phyloP scores from a whole-genome alignment of 768 basidiomycete species.

The Pisolithus orientalis region DNA sequence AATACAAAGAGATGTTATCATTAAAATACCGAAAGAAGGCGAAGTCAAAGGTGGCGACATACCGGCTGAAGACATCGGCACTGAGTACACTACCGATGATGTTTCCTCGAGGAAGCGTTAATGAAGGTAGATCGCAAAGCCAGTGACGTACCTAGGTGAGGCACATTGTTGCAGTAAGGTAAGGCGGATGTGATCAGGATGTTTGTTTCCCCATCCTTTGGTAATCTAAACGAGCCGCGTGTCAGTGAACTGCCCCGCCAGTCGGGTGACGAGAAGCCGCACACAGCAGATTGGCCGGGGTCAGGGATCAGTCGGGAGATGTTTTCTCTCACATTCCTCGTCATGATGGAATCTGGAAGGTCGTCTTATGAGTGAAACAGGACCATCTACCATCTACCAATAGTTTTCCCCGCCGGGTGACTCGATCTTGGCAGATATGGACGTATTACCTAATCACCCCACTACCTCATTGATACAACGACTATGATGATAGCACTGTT shows the following conservation, averaged over 20 bases:
- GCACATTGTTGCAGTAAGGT: conserved; percentile 96
- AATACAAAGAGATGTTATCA: not conserved
- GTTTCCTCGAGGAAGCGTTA: conserved; percentile 45
- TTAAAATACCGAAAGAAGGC: conserved; percentile 1
- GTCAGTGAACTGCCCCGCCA: not conserved
- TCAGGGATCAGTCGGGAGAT: conserved; percentile 45
- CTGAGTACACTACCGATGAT: conserved; percentile 95
- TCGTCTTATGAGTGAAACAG: too few relatives aligned
- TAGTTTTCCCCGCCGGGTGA: too few relatives aligned
- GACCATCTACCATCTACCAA: too few relatives aligned
- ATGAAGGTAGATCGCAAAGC: conserved; percentile 5
- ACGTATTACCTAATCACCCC: too few relatives aligned
- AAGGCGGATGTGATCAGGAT: conserved; percentile 91
- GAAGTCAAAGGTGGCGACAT: conserved; percentile 23
- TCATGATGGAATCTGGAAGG: conserved; percentile 28
- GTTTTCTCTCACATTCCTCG: conserved; percentile 49
- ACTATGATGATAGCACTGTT: too few relatives aligned
- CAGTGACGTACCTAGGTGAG: conserved; percentile 71
- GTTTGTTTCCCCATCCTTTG: conserved; percentile 82
- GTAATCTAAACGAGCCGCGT: conserved; percentile 39
- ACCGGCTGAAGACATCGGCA: conserved; percentile 95
- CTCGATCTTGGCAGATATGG: not conserved
- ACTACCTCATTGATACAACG: too few relatives aligned
- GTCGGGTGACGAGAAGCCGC: conserved; percentile 7
- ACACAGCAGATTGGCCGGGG: conserved; percentile 50